Evolutionary conservation across 176 grass and related monocot genomes (phyloP).

Genomic region (Juncus effusus): DNA sequence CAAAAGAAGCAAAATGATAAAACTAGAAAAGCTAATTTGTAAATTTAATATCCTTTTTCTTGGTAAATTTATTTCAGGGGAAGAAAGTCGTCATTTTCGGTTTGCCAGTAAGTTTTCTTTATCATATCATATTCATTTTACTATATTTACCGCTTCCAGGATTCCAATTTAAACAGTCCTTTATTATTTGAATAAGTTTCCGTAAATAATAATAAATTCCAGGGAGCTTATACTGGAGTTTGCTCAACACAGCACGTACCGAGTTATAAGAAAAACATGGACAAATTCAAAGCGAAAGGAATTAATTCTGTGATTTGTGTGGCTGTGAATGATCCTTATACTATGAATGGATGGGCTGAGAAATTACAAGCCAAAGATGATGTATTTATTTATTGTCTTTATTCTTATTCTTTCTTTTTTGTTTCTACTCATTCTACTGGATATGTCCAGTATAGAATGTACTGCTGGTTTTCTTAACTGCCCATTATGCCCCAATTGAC

Average conservation of each 20-base stretch:
- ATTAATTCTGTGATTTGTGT: constrained; percentile 92
- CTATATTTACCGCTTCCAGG: too few relatives aligned
- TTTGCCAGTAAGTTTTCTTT: constrained; percentile 56
- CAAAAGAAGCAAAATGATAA: too few relatives aligned
- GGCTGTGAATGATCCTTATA: constrained; percentile 88
- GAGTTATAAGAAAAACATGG: constrained; percentile 92
- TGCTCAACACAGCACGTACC: constrained; percentile 82
- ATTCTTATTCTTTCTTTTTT: constrained; percentile 7
- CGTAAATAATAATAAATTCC: constrained; percentile 25
- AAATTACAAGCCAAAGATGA: constrained; percentile 75
- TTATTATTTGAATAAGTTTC: too few relatives aligned
- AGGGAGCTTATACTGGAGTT: constrained; percentile 92
- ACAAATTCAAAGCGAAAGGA: constrained; percentile 91
- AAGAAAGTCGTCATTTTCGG: constrained; percentile 98
- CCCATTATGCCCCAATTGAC: too few relatives aligned
- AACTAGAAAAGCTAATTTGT: too few relatives aligned
- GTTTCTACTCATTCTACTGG: too few relatives aligned
- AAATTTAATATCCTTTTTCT: too few relatives aligned
- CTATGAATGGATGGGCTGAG: constrained; percentile 90
- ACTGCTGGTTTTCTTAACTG: too few relatives aligned
- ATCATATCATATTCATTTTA: too few relatives aligned
- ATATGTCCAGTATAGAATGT: too few relatives aligned
- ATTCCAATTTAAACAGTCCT: too few relatives aligned
- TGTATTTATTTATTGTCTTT: constrained; percentile 31
- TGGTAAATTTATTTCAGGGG: constrained; percentile 47